Conservation (phyloP, 192 early-diverging fungal species). For the Chytriomyces sp. region DNA sequence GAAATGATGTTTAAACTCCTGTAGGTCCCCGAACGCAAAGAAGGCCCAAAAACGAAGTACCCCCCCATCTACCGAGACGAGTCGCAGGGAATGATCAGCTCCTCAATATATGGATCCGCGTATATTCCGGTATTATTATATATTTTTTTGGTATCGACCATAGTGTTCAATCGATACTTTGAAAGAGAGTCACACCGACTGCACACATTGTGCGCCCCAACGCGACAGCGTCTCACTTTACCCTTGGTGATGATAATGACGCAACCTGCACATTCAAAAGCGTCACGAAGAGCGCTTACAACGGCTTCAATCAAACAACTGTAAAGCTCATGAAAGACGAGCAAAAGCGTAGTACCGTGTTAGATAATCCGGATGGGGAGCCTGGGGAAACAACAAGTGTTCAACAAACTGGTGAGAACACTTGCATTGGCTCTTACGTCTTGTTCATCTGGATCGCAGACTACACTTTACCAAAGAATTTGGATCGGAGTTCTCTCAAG, state of each 20-base stretch:
- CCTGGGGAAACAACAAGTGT: not conserved
- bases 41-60: not conserved
- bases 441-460: not conserved
- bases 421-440: not conserved
- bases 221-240: conserved; percentile 11
- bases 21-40: not conserved
- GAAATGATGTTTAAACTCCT: no score
- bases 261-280: not conserved
- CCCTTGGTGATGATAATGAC: conserved; percentile 16
- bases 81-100: not conserved
- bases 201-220: conserved; percentile 17
- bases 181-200: not conserved
- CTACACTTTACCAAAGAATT: not conserved
- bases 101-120: conserved; percentile 11
- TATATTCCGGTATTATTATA: not conserved
- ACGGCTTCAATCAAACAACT: conserved; percentile 8
- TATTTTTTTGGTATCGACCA: not conserved
- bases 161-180: not conserved
- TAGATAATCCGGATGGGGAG: conserved; percentile 30
- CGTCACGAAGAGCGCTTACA: conserved; percentile 1
- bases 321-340: conserved; percentile 12
- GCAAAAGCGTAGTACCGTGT: conserved; percentile 20
- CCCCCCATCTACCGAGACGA: conserved; percentile 30
- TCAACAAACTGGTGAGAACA: conserved; percentile 6
- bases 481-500: conserved; percentile 12